Conservation (phyloP, 176 grass and related monocot species). For the Coix lacrymajobi region DNA sequence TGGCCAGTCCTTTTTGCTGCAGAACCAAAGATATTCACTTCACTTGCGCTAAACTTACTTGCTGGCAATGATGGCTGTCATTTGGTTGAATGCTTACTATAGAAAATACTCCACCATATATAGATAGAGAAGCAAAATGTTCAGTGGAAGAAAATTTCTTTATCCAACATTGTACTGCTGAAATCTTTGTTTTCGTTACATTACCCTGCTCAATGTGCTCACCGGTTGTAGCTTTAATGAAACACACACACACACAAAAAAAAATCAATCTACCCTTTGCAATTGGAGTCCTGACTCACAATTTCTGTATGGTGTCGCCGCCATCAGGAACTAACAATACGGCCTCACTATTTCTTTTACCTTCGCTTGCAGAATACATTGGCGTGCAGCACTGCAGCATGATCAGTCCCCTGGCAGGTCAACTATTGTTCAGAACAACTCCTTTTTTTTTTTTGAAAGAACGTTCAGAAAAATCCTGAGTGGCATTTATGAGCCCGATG, state of each 20-base stretch:
- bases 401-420: not conserved
- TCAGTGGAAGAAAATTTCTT: not conserved
- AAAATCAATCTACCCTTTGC: not conserved
- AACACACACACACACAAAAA: not conserved
- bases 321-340: not conserved
- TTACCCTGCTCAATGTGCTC: not conserved
- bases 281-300: not conserved
- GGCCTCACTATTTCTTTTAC: not conserved
- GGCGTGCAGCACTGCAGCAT: not conserved
- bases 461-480: no score
- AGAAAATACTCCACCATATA: not conserved
- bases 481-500: not conserved
- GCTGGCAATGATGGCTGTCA: not conserved
- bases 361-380: constrained; percentile 27
- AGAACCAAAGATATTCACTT: not conserved
- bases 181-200: not conserved
- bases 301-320: not conserved
- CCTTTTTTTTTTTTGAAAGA: no score
- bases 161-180: not conserved
- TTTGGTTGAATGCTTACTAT: not conserved
- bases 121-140: not conserved
- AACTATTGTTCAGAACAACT: not conserved
- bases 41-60: not conserved
- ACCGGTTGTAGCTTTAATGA: not conserved
- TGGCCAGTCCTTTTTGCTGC: not conserved